Evolutionary conservation across 2,329 filamentous ascomycete species (phyloP).

Genomic region (Xylariaceae sp.): DNA sequence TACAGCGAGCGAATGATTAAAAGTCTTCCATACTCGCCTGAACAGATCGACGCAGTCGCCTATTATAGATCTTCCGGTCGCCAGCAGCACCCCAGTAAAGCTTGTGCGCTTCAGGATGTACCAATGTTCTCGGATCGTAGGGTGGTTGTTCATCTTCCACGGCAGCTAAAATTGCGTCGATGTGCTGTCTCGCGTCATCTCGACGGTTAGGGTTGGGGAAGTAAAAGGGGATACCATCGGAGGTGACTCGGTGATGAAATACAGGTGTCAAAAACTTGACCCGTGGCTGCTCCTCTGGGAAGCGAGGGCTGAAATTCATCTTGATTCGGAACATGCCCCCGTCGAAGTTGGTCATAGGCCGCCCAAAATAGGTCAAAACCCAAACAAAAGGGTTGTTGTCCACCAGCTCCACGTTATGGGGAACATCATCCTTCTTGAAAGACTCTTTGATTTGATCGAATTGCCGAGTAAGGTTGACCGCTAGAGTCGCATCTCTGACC

Average conservation of each 20-base stretch:
- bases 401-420: slow-evolving; percentile 71
- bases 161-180: slow-evolving; percentile 74
- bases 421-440: slow-evolving; percentile 66
- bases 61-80: slow-evolving; percentile 79
- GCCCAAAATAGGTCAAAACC: slow-evolving; percentile 83
- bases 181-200: slow-evolving; percentile 78
- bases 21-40: slow-evolving; percentile 62
- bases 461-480: slow-evolving; percentile 78
- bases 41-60: slow-evolving; percentile 73
- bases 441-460: slow-evolving; percentile 76
- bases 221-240: slow-evolving; percentile 80
- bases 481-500: slow-evolving; percentile 66
- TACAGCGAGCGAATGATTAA: slow-evolving; percentile 3
- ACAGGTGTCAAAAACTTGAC: slow-evolving; percentile 75
- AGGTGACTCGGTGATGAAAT: slow-evolving; percentile 83
- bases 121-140: slow-evolving; percentile 84
- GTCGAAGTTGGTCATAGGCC: slow-evolving; percentile 89
- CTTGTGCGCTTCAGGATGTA: slow-evolving; percentile 80
- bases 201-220: slow-evolving; percentile 53
- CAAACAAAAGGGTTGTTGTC: slow-evolving; percentile 86
- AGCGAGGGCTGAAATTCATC: slow-evolving; percentile 75
- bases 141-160: slow-evolving; percentile 85
- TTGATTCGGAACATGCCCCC: slow-evolving; percentile 83
- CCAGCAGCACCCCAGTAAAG: slow-evolving; percentile 80
- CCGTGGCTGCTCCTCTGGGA: slow-evolving; percentile 84